Base-by-base conservation (phyloP, 805 yeast genomes). In the Candida ovalis region DNA sequence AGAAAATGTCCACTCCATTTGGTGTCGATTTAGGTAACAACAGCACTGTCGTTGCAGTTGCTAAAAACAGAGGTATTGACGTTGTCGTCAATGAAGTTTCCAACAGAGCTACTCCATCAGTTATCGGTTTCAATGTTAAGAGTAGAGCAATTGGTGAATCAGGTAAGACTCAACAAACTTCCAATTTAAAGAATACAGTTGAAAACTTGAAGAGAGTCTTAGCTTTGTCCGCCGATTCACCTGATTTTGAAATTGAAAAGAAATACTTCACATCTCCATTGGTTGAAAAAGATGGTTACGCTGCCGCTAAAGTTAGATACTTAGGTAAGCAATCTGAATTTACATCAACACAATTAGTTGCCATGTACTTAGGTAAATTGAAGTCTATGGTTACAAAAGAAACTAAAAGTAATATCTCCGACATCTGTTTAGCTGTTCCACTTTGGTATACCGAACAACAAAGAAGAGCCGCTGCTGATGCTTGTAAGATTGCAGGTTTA, bases 21-120 rank as follows among this genome's bases (percentile, higher is more conserved):
- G 99, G 99, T 77, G 84, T 94, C 72, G 99, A 94, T 82, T 86
- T 94, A 69, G 99, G 99, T 75, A 90, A 90, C 76, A 79, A 81
- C 78, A 87, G 81, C 78, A 83, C 96, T 56, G 97, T 92, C 60
- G 80, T 92, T 68, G 98, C 96, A 39, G 86, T 96, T 68, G 99
- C 99, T 55, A 86, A 92, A 71, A 94, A 92, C 82, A 85, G 98
- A 77, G 98, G 98, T 67, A 94, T 94, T 67, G 99, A 94, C 72
- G 85, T 94, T 63, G 88, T 94, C 63, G 98, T 94, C 74, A 94
- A 94, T 70, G 99, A 94, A 74, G 98, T 94, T 43, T 91, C 98
- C 49, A 94, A 94, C 85, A 86, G 99, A 73, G 72, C 95, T 58
- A 94, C 99, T 30, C 99, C 99, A 57, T 67, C 81, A 19, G 69